These are phyloP conservation scores for Exserohilum turcica DNA, from an alignment of 2,329 filamentous ascomycete genomes.

Conservation along the genomic window DNA sequence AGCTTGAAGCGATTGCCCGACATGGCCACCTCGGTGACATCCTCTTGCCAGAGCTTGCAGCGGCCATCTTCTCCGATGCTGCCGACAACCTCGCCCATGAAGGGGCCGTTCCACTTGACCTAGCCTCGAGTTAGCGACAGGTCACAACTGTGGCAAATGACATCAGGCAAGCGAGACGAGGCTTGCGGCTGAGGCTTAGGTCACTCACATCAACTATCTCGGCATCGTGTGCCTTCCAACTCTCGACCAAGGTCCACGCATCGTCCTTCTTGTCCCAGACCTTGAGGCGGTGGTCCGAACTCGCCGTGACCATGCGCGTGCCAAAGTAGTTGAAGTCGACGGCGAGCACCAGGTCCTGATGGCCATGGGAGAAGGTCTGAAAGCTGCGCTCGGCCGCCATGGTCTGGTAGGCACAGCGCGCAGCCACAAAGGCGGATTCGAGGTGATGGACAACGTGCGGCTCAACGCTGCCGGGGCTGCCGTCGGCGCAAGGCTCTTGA, in stretches of 20 bases:
- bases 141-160: slow-evolving; percentile 21
- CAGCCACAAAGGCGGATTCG: slow-evolving; percentile 35
- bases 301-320: slow-evolving; percentile 87
- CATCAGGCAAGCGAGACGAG: slow-evolving; percentile 26
- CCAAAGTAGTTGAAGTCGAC: slow-evolving; percentile 92
- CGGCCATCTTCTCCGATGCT: slow-evolving; percentile 88
- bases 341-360: slow-evolving; percentile 80
- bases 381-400: slow-evolving; percentile 50
- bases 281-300: slow-evolving; percentile 89
- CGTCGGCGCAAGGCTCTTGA: slow-evolving; percentile 44
- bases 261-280: slow-evolving; percentile 83
- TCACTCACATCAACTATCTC: slow-evolving; percentile 80
- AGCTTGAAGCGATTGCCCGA: slow-evolving; percentile 80
- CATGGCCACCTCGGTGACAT: slow-evolving; percentile 74
- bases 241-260: slow-evolving; percentile 81
- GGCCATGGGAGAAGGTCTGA: slow-evolving; percentile 71
- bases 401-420: slow-evolving; percentile 36
- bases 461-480: slow-evolving; percentile 31
- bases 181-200: slow-evolving; percentile 22
- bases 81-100: slow-evolving; percentile 84
- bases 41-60: slow-evolving; percentile 92
- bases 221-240: slow-evolving; percentile 86
- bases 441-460: slow-evolving; percentile 33
- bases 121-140: slow-evolving; percentile 47
- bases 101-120: slow-evolving; percentile 93